phyloP scores from a whole-genome alignment of 352 stramenopile genomes.

The Globisporangium yorkense region DNA sequence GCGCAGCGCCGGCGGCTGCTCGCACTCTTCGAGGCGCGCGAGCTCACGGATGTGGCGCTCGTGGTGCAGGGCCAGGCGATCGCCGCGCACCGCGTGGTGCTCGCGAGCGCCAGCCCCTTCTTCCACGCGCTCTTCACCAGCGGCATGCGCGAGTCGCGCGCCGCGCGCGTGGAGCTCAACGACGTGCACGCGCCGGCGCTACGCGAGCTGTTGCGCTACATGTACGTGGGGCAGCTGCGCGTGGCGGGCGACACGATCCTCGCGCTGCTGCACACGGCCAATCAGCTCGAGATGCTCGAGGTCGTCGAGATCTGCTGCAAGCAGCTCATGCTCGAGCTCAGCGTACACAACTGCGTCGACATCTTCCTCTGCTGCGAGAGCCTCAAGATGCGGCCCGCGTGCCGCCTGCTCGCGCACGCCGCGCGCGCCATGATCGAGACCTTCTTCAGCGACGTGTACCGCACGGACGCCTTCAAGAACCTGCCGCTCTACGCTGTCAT shows the following conservation, averaged over 20 bases:
- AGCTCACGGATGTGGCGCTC: slow-evolving; percentile 65
- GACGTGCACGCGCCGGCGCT: slow-evolving; percentile 42
- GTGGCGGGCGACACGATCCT: slow-evolving; percentile 57
- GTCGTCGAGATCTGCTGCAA: slow-evolving; percentile 71
- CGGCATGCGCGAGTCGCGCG: slow-evolving; percentile 58
- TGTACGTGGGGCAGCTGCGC: slow-evolving; percentile 59
- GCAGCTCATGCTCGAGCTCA: slow-evolving; percentile 67
- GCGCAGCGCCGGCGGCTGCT: slow-evolving; percentile 38
- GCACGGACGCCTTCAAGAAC: slow-evolving; percentile 52
- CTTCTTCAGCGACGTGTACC: slow-evolving; percentile 50
- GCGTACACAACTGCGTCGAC: slow-evolving; percentile 60
- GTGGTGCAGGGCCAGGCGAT: slow-evolving; percentile 41
- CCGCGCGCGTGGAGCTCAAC: slow-evolving; percentile 40
- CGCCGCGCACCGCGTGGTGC: slow-evolving; percentile 52
- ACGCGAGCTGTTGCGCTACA: slow-evolving; percentile 48
- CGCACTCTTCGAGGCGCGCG: slow-evolving; percentile 30
- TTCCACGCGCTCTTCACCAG: slow-evolving; percentile 73
- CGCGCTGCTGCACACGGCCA: slow-evolving; percentile 51
- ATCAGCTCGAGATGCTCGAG: slow-evolving; percentile 62
- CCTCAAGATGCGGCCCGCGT: slow-evolving; percentile 43
- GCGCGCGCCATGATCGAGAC: slow-evolving; percentile 58
- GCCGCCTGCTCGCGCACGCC: slow-evolving; percentile 43
- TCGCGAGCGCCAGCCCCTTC: slow-evolving; percentile 58
- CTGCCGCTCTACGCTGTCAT: slow-evolving; percentile 33
- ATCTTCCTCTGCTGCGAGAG: slow-evolving; percentile 64